phyloP scores from a whole-genome alignment of 2,329 filamentous ascomycete species.

The Emergomyces africanus region DNA sequence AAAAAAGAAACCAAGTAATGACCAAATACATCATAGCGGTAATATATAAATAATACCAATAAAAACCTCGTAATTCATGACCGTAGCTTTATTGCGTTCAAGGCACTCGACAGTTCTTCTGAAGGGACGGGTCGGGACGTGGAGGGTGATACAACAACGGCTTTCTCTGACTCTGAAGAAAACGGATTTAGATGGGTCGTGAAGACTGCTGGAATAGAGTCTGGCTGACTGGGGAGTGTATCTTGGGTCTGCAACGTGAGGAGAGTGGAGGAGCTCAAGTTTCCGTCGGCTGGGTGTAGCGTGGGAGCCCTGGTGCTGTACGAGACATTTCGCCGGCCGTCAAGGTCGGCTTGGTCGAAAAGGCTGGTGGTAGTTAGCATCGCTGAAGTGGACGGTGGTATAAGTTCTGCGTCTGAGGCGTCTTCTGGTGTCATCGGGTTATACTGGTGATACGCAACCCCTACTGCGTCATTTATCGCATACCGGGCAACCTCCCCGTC shows the following conservation, averaged over 20 bases:
- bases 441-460: not conserved
- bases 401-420: not conserved
- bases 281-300: not conserved
- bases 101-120: not conserved
- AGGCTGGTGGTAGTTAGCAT: not conserved
- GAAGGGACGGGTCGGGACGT: not conserved
- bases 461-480: not conserved
- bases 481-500: not conserved
- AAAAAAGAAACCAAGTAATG: not conserved
- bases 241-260: constrained; percentile 5
- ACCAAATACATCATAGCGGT: not conserved
- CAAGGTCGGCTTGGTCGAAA: not conserved
- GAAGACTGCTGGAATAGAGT: not conserved
- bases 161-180: not conserved
- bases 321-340: not conserved
- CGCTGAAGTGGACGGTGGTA: not conserved
- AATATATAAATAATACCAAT: not conserved
- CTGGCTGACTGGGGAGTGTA: not conserved
- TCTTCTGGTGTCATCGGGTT: too few relatives aligned
- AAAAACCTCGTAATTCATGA: not conserved
- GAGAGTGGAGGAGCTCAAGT: constrained; percentile 7
- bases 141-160: not conserved
- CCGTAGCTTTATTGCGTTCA: constrained; percentile 1
- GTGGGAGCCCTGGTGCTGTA: not conserved
- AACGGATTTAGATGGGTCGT: constrained; percentile 16